phyloP scores from a whole-genome alignment of 345 rosid species.

The Moricandia arvensis region DNA sequence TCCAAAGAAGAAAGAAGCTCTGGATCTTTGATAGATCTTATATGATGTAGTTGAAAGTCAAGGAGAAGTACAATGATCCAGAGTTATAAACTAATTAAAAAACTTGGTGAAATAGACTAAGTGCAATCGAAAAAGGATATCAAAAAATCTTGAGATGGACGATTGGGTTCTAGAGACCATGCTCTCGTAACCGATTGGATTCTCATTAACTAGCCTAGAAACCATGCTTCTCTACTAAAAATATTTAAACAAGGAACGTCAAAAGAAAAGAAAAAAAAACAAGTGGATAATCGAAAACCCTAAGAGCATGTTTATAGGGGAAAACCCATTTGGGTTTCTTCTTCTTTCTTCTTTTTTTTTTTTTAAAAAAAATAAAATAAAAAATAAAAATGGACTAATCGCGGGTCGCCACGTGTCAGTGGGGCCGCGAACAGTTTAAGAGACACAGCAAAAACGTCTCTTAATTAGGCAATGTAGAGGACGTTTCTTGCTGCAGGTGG shows the following conservation, averaged over 20 bases:
- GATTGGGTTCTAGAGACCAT: constrained; percentile 61
- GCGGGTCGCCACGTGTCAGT: no score
- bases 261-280: no score
- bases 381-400: no score
- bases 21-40: constrained; percentile 93
- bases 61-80: constrained; percentile 27
- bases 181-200: constrained; percentile 71
- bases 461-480: no score
- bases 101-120: not conserved
- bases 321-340: no score
- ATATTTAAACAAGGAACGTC: not conserved
- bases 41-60: constrained; percentile 52
- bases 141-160: constrained; percentile 82
- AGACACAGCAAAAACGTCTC: no score
- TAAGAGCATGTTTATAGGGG: not conserved
- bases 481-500: no score
- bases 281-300: constrained; percentile 3
- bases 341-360: no score
- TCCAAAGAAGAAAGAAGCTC: constrained; percentile 93
- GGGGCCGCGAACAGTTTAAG: no score
- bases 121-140: constrained; percentile 55
- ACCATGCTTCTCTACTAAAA: constrained; percentile 38
- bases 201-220: constrained; percentile 70
- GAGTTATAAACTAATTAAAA: no score
- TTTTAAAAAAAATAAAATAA: no score